Conservation (phyloP, 805 yeast species). For the Novakomyces olei region DNA sequence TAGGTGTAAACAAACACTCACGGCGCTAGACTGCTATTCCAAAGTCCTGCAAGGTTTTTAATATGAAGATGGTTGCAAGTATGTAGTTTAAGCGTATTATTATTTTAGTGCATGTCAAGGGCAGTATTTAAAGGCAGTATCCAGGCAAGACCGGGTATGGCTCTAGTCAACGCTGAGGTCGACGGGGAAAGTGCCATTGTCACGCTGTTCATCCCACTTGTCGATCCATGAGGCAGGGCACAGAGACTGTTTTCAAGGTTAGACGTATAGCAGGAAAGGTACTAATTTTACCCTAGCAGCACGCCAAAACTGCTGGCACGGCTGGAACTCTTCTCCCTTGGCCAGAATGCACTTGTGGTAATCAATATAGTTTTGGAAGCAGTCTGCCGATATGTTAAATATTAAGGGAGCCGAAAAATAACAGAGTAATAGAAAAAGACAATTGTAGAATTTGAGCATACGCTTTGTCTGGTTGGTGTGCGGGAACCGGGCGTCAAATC, state of each 20-base stretch:
- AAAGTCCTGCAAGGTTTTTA: no score
- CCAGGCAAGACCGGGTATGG: no score
- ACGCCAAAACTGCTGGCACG: constrained; percentile 84
- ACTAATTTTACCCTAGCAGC: constrained; percentile 20
- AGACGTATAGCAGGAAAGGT: not conserved
- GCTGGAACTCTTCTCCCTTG: constrained; percentile 96
- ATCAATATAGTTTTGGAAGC: constrained; percentile 69
- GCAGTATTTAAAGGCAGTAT: no score
- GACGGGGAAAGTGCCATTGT: constrained; percentile 5
- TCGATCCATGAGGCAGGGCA: constrained; percentile 74
- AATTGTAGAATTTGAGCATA: constrained; percentile 43
- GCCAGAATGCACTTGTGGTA: constrained; percentile 92
- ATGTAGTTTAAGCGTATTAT: no score
- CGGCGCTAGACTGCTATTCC: no score
- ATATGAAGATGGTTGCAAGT: no score
- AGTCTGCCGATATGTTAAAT: not conserved
- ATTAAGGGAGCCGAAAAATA: not conserved
- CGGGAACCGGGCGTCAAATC: constrained; percentile 34
- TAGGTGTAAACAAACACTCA: no score
- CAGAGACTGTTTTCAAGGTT: constrained; percentile 14
- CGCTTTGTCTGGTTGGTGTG: constrained; percentile 89
- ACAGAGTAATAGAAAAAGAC: not conserved
- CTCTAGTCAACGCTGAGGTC: no score
- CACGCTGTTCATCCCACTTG: constrained; percentile 76
- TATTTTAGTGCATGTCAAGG: no score